Base-by-base conservation (phyloP, 352 stramenopile genomes). In the Phytophthora podocarpi region DNA sequence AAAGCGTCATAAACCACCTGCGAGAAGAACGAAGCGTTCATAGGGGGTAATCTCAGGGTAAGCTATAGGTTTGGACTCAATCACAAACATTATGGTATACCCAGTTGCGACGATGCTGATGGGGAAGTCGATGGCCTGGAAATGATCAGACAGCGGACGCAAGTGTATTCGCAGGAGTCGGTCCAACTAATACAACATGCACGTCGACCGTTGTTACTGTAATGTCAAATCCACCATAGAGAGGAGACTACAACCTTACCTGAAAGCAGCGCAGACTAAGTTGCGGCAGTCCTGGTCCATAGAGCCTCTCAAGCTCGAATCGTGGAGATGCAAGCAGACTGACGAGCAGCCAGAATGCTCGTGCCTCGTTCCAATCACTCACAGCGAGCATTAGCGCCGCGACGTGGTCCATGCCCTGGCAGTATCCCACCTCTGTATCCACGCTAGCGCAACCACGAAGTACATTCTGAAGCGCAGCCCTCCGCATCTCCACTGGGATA, bases 1-100 rank as follows among this genome's bases (percentile, higher is more conserved):
- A 91, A 13, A 93, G 75, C 23, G 84, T 91, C 80, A 93, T 87
- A 68, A 93, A 89, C 84, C 84, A 93, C 30, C 81, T 93, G 57
- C 10, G 2, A 51, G 16, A 52, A 26, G 15, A 31, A 43, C 28
- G 24, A 47, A 0, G n/a, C n/a, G n/a, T n/a, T n/a, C n/a, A n/a
- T n/a, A n/a, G n/a, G n/a, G n/a, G n/a, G n/a, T n/a, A n/a, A n/a
- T n/a, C 10, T 18, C 50, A 47, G 18, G 10, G 12, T 51, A 11
- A 36, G 20, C 23, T 42, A 30, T 48, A 41, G 11, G 13, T n/a
- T 18, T 1, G 4, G 24, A 28, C 12, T n/a, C 15, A 1, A 21
- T 26, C 9, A 46, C 10, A 23, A 37, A 4, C 11, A 10, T 6
- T 34, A 4, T 2, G 11, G 12, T 64, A 26, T 72, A 93, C 81